Percentiles rank a stretch among this genome's conserved stretches.
Conservation (phyloP, 441 rosid species). For the Jatropha multifida region DNA sequence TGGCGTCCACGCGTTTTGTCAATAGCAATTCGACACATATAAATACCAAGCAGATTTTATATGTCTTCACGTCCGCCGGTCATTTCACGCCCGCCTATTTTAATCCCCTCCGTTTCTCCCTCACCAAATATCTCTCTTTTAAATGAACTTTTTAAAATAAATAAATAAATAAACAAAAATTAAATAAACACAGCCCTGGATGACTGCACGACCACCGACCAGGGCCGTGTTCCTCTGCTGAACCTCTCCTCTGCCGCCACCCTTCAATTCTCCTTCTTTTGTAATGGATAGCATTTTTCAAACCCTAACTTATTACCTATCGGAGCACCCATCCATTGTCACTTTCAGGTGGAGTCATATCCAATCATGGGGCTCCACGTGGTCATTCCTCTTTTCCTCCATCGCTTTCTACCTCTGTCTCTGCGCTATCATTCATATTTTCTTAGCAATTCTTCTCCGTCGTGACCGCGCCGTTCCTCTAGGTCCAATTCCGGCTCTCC, state of each 20-base stretch:
- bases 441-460: constrained; percentile 40
- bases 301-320: constrained; percentile 51
- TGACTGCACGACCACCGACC: constrained; percentile 4
- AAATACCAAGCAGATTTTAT: too few species aligned
- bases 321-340: constrained; percentile 72
- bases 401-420: constrained; percentile 49
- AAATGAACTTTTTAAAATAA: too few species aligned
- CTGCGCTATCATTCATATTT: constrained; percentile 43
- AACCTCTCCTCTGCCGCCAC: constrained; percentile 17
- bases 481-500: constrained; percentile 70
- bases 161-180: not conserved
- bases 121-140: too few species aligned
- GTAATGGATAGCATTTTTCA: constrained; percentile 7
- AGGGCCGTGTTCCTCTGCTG: constrained; percentile 11
- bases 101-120: too few species aligned
- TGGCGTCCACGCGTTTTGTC: too few species aligned
- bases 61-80: too few species aligned
- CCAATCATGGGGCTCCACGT: constrained; percentile 85
- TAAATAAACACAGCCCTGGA: not conserved
- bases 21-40: too few species aligned
- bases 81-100: too few species aligned
- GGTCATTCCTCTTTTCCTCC: constrained; percentile 74
- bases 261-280: constrained; percentile 11
- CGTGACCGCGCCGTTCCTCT: constrained; percentile 46
- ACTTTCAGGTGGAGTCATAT: constrained; percentile 79